These are phyloP conservation scores for Hyaloscypha bicolor DNA, from an alignment of 495 filamentous ascomycete genomes.

Conservation along the genomic window DNA sequence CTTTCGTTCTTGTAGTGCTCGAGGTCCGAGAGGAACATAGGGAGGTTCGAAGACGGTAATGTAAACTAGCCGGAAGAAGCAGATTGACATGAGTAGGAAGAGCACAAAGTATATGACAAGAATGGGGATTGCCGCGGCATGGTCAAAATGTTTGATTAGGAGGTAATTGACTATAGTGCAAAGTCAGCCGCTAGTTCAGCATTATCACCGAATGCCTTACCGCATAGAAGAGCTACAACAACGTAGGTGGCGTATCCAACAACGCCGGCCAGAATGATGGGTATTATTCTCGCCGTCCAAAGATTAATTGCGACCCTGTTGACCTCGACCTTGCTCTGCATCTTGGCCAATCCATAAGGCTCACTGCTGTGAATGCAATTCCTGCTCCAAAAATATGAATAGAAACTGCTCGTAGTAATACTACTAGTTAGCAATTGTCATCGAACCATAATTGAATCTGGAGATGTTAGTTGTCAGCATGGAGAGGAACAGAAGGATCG, in stretches of 20 bases:
- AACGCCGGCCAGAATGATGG: conserved; percentile 57
- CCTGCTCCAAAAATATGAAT: not conserved
- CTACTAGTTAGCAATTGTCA: not conserved
- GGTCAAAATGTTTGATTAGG: conserved; percentile 24
- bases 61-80: conserved; percentile 69
- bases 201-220: conserved; percentile 38
- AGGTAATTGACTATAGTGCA: conserved; percentile 28
- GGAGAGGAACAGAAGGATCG: not conserved
- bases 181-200: not conserved
- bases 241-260: conserved; percentile 66
- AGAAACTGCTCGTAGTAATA: not conserved
- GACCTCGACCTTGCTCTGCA: conserved; percentile 15
- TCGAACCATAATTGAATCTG: not conserved
- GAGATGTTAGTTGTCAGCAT: not conserved
- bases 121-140: conserved; percentile 64
- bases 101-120: conserved; percentile 71
- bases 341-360: conserved; percentile 15
- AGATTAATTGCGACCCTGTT: conserved; percentile 48
- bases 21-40: conserved; percentile 62
- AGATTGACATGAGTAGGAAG: conserved; percentile 62
- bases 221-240: conserved; percentile 58
- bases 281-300: conserved; percentile 58
- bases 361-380: not conserved
- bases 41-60: conserved; percentile 69
- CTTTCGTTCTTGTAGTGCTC: conserved; percentile 36